phyloP scores from a whole-genome alignment of 768 basidiomycete genomes.

The Cyclocybe aegerita region DNA sequence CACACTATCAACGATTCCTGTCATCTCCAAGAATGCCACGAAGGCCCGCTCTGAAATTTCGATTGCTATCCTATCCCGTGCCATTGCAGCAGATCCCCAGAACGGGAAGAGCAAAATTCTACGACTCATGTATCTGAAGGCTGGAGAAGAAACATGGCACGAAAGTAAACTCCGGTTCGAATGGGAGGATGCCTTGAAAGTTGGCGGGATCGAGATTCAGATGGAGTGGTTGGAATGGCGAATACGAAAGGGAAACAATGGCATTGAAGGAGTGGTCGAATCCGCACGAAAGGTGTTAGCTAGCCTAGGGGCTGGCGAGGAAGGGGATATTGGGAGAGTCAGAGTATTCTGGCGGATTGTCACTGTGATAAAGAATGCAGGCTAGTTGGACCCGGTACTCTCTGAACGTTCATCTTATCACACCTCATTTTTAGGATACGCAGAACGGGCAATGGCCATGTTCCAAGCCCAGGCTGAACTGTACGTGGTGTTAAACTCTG shows the following conservation, averaged over 20 bases:
- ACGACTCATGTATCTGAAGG: constrained; percentile 63
- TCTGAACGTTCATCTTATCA: constrained; percentile 5
- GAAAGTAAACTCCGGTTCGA: constrained; percentile 52
- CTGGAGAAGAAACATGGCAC: constrained; percentile 74
- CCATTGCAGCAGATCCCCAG: constrained; percentile 52
- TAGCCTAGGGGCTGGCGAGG: constrained; percentile 37
- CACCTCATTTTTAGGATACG: constrained; percentile 50
- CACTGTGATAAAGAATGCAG: constrained; percentile 62
- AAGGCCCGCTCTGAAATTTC: constrained; percentile 72
- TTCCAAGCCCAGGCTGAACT: constrained; percentile 85
- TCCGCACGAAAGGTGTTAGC: constrained; percentile 49
- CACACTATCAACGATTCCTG: constrained; percentile 60
- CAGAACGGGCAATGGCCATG: constrained; percentile 72
- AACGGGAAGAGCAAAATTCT: constrained; percentile 52
- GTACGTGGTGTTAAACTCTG: constrained; percentile 40
- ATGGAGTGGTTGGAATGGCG: constrained; percentile 83
- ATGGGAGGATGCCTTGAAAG: constrained; percentile 59
- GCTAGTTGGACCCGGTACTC: constrained; percentile 28
- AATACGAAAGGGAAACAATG: constrained; percentile 45
- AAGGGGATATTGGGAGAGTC: constrained; percentile 53
- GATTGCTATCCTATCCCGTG: constrained; percentile 64
- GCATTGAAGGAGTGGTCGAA: constrained; percentile 52
- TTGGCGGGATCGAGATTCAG: constrained; percentile 60
- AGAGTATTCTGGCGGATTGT: constrained; percentile 73
- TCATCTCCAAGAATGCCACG: constrained; percentile 64